These are phyloP conservation scores for Coniochaeta sp. DNA, from an alignment of 2,329 filamentous ascomycete species.

Conservation along the genomic window DNA sequence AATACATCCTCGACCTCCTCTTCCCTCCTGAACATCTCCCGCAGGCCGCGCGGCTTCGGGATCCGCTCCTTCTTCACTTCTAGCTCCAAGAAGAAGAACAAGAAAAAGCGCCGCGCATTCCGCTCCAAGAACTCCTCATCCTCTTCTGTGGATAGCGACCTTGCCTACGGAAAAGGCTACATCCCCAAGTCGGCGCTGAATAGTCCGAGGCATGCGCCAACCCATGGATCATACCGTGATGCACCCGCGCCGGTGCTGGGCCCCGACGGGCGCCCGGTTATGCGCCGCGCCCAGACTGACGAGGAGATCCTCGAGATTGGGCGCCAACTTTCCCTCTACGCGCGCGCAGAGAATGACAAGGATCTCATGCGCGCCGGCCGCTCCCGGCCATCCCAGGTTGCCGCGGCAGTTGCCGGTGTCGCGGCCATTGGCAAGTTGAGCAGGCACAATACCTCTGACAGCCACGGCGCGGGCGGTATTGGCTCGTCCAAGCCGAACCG, in stretches of 20 bases:
- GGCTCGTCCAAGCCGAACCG: slow-evolving; percentile 25
- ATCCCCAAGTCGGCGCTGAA: slow-evolving; percentile 18
- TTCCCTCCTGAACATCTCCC: slow-evolving; percentile 26
- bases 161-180: slow-evolving; percentile 48
- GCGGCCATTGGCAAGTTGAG: slow-evolving; percentile 33
- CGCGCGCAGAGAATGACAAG: slow-evolving; percentile 42
- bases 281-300: slow-evolving; percentile 36
- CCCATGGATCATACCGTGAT: slow-evolving; percentile 6
- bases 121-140: slow-evolving; percentile 44
- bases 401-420: slow-evolving; percentile 26
- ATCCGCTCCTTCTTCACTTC: slow-evolving; percentile 24
- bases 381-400: slow-evolving; percentile 28
- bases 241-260: slow-evolving; percentile 10
- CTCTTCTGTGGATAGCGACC: slow-evolving; percentile 48
- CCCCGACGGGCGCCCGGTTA: slow-evolving; percentile 15
- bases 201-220: slow-evolving; percentile 3
- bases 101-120: slow-evolving; percentile 32
- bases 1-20: slow-evolving; percentile 25
- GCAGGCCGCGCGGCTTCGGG: slow-evolving; percentile 18
- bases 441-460: slow-evolving; percentile 26
- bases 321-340: slow-evolving; percentile 45
- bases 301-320: slow-evolving; percentile 52
- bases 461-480: slow-evolving; percentile 12
- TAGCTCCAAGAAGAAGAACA: slow-evolving; percentile 13
- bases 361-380: slow-evolving; percentile 37